phyloP scores from a whole-genome alignment of 495 filamentous ascomycete genomes.

The Tuber borchii region DNA sequence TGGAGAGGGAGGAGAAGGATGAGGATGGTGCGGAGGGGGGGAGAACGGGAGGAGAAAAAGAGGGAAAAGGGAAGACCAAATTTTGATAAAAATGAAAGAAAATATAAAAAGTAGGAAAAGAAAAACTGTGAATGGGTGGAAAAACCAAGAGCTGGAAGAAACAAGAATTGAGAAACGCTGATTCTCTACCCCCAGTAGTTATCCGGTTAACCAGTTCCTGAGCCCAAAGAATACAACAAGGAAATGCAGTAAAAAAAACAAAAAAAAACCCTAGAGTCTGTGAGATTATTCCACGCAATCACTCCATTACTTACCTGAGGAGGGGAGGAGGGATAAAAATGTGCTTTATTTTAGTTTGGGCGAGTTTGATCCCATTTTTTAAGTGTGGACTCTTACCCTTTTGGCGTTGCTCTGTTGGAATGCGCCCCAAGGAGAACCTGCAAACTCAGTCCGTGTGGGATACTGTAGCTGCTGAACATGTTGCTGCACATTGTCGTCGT shows the following conservation, averaged over 20 bases:
- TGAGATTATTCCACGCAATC: conserved; percentile 3
- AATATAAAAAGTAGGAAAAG: conserved; percentile 5
- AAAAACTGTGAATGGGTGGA: conserved; percentile 13
- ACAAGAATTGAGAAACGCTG: conserved; percentile 26
- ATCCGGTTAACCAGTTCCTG: conserved; percentile 23
- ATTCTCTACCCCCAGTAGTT: conserved; percentile 18
- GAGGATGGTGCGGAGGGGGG: background rate
- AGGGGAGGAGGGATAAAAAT: background rate
- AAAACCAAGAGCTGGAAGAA: conserved; percentile 7
- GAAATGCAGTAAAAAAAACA: conserved; percentile 4
- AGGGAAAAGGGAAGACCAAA: background rate
- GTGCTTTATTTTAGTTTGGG: background rate
- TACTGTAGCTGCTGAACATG: conserved; percentile 20
- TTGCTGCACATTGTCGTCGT: conserved; percentile 23
- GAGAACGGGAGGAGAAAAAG: conserved; percentile 11
- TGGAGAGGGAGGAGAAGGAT: background rate
- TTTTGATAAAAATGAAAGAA: conserved; percentile 6
- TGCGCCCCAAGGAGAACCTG: conserved; percentile 20
- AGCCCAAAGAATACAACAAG: conserved; percentile 24
- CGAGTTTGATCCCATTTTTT: conserved; percentile 6
- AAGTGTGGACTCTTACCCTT: conserved; percentile 28
- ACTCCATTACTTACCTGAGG: conserved; percentile 1
- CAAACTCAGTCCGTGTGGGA: conserved; percentile 15
- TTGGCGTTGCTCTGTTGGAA: conserved; percentile 29
- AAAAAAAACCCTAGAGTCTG: conserved; percentile 12